These are phyloP conservation scores for Eremochloa ophiuroides DNA, from an alignment of 176 grass and related monocot genomes.

Conservation along the genomic window DNA sequence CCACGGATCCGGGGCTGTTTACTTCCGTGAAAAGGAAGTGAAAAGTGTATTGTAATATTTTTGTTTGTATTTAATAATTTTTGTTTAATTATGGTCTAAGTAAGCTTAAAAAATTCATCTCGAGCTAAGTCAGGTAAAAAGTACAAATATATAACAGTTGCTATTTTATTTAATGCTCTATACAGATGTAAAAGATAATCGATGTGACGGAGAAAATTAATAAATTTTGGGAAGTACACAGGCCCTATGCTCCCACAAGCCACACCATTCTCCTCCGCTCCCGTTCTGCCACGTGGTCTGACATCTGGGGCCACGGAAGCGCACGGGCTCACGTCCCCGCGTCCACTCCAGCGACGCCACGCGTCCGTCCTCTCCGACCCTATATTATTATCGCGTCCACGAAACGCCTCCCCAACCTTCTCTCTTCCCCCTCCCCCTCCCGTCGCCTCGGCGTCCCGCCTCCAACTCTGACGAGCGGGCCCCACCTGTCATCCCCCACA, in stretches of 20 bases:
- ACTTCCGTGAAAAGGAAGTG: too few species aligned
- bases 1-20: too few species aligned
- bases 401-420: neutral
- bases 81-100: too few species aligned
- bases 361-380: neutral
- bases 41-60: too few species aligned
- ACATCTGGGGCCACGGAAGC: neutral
- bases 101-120: too few species aligned
- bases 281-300: neutral
- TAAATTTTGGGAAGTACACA: too few species aligned
- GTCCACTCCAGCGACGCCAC: constrained; percentile 8
- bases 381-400: constrained; percentile 28
- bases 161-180: too few species aligned
- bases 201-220: too few species aligned
- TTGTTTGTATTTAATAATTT: too few species aligned
- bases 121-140: too few species aligned
- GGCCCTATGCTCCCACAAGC: neutral
- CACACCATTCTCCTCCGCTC: neutral
- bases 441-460: neutral
- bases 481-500: constrained; percentile 20
- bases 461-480: constrained; percentile 29
- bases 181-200: too few species aligned
- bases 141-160: too few species aligned
- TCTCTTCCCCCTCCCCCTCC: neutral
- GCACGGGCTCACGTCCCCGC: neutral